Evolutionary conservation across 2,329 filamentous ascomycete genomes (phyloP), one percentile per base, ranked within the genome.

Genomic region (Tolypocladium sp.): DNA sequence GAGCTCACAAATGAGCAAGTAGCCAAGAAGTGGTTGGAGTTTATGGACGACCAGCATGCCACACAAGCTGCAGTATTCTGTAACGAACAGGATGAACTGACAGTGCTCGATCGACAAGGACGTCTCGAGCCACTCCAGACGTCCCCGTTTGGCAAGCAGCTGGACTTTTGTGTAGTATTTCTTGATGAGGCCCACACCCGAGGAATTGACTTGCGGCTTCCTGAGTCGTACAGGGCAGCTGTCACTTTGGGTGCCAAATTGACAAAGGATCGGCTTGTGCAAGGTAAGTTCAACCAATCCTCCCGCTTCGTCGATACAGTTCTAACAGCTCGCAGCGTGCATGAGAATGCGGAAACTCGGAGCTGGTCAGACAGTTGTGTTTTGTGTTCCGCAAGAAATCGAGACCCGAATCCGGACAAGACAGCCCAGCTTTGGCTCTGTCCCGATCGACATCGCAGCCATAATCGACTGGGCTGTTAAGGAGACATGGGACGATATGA

Each of bases 181-280:
- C 73, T 92, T 0, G 88, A 91, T 58, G 84, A 92, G 60, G 80
- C 81, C 0, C 88, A 91, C 61, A 89, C 87, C 0, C 71, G 88
- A 58, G 88, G 89, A 0, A 89, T 80, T 0, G 88, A 92, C 62
- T 65, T 91, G 2, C 80, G 79, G 27, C 69, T 90, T 1, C 88
- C 86, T 0, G 51, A 58, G 0, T 2, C 79, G 9, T 86, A 84
- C 63, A 74, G 82, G 1, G 89, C 87, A 0, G 84, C 83, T 0
- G 83, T 91, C 0, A 91, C 87, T 0, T 69, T 92, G 0, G 87
- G 88, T 0, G 76, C 84, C 0, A 74, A 75, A 6, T 64, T 90
- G 1, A 87, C 83, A 0, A 92, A 91, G 63, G 89, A 92, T 61
- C 74, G 79, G 30, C 69, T 90, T 0, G 82, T 86, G 0, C 88